Base-by-base conservation (phyloP, 805 yeast species). In the Myxozyma vanderwaltii region DNA sequence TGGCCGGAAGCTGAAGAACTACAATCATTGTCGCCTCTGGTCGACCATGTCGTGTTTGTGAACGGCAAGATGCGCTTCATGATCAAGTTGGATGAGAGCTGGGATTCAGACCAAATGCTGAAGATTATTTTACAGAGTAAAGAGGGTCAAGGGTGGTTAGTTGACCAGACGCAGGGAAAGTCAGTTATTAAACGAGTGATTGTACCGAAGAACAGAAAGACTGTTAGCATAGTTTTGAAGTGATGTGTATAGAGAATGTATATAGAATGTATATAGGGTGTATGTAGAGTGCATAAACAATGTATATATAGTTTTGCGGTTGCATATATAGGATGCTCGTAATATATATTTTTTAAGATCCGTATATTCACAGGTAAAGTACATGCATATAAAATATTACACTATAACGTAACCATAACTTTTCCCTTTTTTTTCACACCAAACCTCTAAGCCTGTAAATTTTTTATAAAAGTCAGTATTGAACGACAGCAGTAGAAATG, bases 41-140 rank as follows among this genome's bases (percentile, higher is more conserved):
- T 43, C 3, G 41, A 50, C 29, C 59, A 77, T 69, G 83, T 79
- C 58, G 79, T 91, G n/a, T 81, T 88, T 68, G 74, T 91, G 41
- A 85, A 91, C 69, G 96, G 96, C 3, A 86, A 83, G 68, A 79
- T 81, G 72, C 80, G 86, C 65, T 81, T 82, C 61, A 75, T 41
- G 21, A 44, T 56, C 15, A 50, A 44, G 12, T 29, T 54, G 24
- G 58, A 51, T 17, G 40, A 53, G 43, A 35, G 24, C 27, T 35
- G 53, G 52, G 70, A 73, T 2, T 77, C 75, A 2, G 72, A 64
- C 0, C 69, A 68, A 3, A 73, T 82, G 17, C 59, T 81, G 23
- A 71, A 74, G 10, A 74, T 71, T 15, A 56, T 83, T 2, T 51
- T 71, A 47, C 51, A 63, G 1, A 66, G 74, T 5, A 73, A 72